Evolutionary conservation across 2,329 filamentous ascomycete species (phyloP).

Genomic region (Dactylonectria macrodidyma): DNA sequence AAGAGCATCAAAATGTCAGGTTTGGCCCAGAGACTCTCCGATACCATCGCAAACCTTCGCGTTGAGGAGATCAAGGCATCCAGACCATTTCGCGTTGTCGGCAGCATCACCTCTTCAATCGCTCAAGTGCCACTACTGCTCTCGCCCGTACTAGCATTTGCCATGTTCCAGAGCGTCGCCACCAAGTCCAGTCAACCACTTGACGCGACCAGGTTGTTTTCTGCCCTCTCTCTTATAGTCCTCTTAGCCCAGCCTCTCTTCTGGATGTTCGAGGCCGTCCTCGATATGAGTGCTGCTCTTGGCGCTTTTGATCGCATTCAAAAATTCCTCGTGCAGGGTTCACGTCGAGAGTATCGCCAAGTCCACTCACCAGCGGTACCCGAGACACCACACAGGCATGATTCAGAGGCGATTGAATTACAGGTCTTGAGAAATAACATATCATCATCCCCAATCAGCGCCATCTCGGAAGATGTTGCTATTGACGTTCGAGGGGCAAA

Average conservation of each 20-base stretch:
- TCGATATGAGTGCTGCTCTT: slow-evolving; percentile 54
- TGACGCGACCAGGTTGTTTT: slow-evolving; percentile 56
- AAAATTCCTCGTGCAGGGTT: slow-evolving; percentile 49
- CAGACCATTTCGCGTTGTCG: slow-evolving; percentile 52
- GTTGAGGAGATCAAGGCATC: slow-evolving; percentile 55
- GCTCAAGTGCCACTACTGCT: slow-evolving; percentile 53
- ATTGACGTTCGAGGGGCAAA: slow-evolving; percentile 44
- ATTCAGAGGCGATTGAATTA: slow-evolving; percentile 15
- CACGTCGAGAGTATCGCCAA: slow-evolving; percentile 46
- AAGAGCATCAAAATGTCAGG: slow-evolving; percentile 61
- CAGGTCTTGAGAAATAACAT: slow-evolving; percentile 7
- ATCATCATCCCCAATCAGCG: too few species aligned
- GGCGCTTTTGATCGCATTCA: slow-evolving; percentile 60
- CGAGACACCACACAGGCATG: not conserved
- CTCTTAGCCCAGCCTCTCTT: slow-evolving; percentile 57
- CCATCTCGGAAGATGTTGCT: not conserved
- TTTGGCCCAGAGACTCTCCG: slow-evolving; percentile 50
- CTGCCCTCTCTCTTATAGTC: slow-evolving; percentile 58
- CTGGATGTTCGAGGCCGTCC: slow-evolving; percentile 56
- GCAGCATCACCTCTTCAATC: slow-evolving; percentile 53
- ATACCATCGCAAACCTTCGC: slow-evolving; percentile 50
- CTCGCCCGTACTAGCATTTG: slow-evolving; percentile 57
- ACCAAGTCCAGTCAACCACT: slow-evolving; percentile 48
- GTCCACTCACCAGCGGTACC: not conserved
- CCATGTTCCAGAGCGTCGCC: slow-evolving; percentile 52